Base-by-base conservation (phyloP, 2,329 filamentous ascomycete genomes). In the Onygenales sp. region DNA sequence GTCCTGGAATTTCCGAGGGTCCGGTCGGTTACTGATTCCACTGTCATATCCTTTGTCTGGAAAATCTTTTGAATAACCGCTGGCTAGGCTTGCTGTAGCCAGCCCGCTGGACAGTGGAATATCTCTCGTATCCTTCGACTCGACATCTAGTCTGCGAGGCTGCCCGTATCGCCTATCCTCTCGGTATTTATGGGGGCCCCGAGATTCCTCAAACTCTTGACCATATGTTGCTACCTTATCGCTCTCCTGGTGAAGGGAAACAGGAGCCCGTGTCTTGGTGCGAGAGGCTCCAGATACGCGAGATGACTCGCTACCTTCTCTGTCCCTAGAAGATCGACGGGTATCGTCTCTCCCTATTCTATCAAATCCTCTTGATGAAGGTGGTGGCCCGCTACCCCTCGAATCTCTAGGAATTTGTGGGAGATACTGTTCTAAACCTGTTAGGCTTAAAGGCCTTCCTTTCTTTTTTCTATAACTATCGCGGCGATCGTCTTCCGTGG, bases 181-280 rank as follows among this genome's bases (percentile, higher is more conserved):
- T 13, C 32, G 52, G 50, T 55, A 56, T 11, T 47, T 43, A 60
- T 68, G 68, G 13, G 69, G 67, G 50, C 74, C 70, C 52, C 67
- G 68, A 38, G 67, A 69, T 48, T 72, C 69, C 21, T 74, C 72
- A 55, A 75, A 72, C 8, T 74, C 71, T 42, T 76, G 71, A 14
- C 67, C 67, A 56, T 73, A 67, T 5, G 67, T 65, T 43, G 64
- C 72, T 59, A 68, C 73, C 42, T 71, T 68, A 44, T 76, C 75
- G 9, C 66, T 64, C 14, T 74, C 72, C 56, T 78, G 78, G 57
- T 78, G 75, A 5, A 78, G 59, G 13, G 73, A 64, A 2, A 75
- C 68, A 10, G 73, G 67, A 36, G 71, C 67, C 54, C 71, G 71
- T 9, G 73, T 64, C 42, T 55, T 65, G 55, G 57, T 70, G 49